A percentile compares a stretch with the other conserved stretches of the same genome.
Conservation (phyloP, 768 basidiomycete species). For the Kwoniella newhampshirensis region DNA sequence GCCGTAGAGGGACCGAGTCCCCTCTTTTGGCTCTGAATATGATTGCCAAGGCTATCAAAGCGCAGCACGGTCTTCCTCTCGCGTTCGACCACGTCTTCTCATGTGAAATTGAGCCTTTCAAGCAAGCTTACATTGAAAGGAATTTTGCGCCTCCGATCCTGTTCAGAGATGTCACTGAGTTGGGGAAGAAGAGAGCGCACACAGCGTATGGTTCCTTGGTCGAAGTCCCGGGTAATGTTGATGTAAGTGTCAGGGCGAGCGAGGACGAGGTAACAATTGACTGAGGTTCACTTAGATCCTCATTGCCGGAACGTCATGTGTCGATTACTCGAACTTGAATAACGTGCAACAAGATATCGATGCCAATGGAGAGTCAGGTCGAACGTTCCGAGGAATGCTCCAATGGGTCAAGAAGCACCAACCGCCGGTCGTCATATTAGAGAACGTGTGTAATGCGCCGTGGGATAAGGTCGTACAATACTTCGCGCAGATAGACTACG, state of each 20-base stretch:
- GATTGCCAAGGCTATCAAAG: slow-evolving; percentile 71
- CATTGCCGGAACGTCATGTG: slow-evolving; percentile 92
- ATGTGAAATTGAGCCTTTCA: slow-evolving; percentile 95
- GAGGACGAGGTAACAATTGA: no score
- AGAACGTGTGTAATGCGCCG: slow-evolving; percentile 89
- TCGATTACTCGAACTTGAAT: slow-evolving; percentile 95
- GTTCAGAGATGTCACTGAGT: slow-evolving; percentile 90
- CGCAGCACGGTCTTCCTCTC: slow-evolving; percentile 65
- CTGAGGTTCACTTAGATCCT: slow-evolving; percentile 25
- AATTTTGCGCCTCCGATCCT: slow-evolving; percentile 90
- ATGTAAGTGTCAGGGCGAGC: slow-evolving; percentile 59
- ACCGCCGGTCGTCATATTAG: slow-evolving; percentile 87
- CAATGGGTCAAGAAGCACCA: slow-evolving; percentile 82
- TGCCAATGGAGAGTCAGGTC: slow-evolving; percentile 85
- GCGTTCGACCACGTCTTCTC: slow-evolving; percentile 90
- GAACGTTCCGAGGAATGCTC: slow-evolving; percentile 94
- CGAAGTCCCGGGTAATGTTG: slow-evolving; percentile 83
- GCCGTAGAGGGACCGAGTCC: slow-evolving; percentile 84
- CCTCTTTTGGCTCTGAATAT: slow-evolving; percentile 85
- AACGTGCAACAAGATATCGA: slow-evolving; percentile 87
- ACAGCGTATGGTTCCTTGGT: slow-evolving; percentile 88
- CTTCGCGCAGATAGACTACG: slow-evolving; percentile 73
- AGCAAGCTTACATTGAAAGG: slow-evolving; percentile 94
- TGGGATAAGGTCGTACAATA: slow-evolving; percentile 75
- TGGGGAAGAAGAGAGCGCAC: slow-evolving; percentile 63